A percentile compares a stretch with the other conserved stretches of the same genome.
phyloP scores from a whole-genome alignment of 2,329 filamentous ascomycete species.

The Colletotrichum sp. region DNA sequence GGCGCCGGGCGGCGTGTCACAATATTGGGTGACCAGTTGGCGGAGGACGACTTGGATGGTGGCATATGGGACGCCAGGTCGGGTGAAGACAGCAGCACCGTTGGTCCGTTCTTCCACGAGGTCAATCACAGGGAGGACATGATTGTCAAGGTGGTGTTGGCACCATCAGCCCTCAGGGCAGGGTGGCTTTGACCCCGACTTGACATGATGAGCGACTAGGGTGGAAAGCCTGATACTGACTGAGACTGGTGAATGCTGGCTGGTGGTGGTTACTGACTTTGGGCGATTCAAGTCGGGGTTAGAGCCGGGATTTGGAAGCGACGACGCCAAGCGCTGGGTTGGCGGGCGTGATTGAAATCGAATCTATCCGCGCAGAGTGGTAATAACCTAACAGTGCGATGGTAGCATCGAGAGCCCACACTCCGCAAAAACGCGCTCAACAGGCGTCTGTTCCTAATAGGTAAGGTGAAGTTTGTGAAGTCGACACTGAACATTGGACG shows the following conservation, averaged over 20 bases:
- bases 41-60: not conserved
- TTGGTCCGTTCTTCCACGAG: not conserved
- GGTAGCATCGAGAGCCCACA: not conserved
- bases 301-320: not conserved
- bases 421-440: not conserved
- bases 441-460: not conserved
- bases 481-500: not conserved
- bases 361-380: not conserved
- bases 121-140: not conserved
- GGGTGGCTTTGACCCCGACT: conserved; percentile 5
- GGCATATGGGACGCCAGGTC: not conserved
- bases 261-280: not conserved
- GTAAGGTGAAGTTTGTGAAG: not conserved
- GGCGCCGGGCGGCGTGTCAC: not conserved
- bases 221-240: not conserved
- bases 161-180: not conserved
- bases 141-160: not conserved
- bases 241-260: not conserved
- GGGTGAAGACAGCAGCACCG: not conserved
- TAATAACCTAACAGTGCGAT: not conserved
- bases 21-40: not conserved
- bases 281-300: not conserved
- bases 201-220: not conserved
- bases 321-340: not conserved
- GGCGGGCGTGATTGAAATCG: not conserved